Percentiles rank a stretch among this genome's conserved stretches.
phyloP scores from a whole-genome alignment of 202 grass and related monocot genomes.

The Saccharum hybrid region DNA sequence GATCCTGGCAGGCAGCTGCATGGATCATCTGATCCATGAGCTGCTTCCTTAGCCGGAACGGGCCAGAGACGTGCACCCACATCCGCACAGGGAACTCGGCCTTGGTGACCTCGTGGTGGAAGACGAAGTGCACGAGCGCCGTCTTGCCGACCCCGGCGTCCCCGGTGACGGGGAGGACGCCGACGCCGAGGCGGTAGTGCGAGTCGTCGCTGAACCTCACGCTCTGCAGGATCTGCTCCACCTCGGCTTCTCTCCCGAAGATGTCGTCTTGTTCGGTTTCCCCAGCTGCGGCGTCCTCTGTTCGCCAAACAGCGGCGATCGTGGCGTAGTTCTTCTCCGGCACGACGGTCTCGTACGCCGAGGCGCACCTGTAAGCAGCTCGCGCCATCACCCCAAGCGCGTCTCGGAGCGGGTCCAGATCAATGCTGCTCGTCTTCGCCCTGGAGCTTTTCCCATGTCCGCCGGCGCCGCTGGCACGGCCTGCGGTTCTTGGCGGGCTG shows the following conservation, averaged over 20 bases:
- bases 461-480: neutral
- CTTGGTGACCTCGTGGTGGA: slow-evolving; percentile 40
- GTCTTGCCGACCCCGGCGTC: slow-evolving; percentile 63
- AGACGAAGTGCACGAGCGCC: slow-evolving; percentile 51
- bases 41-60: neutral
- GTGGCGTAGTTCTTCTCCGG: slow-evolving; percentile 41
- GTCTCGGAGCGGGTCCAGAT: neutral
- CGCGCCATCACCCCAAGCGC: slow-evolving; percentile 41
- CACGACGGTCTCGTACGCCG: slow-evolving; percentile 39
- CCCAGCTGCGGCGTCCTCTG: neutral
- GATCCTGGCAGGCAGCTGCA: neutral
- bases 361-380: slow-evolving; percentile 51
- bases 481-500: slow-evolving; percentile 33
- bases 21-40: slow-evolving; percentile 41
- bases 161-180: slow-evolving; percentile 54
- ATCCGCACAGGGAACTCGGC: slow-evolving; percentile 41
- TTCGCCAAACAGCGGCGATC: neutral
- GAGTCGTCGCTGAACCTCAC: slow-evolving; percentile 41
- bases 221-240: slow-evolving; percentile 37
- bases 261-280: slow-evolving; percentile 10
- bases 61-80: slow-evolving; percentile 55
- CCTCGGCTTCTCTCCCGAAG: slow-evolving; percentile 48
- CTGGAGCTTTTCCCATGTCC: slow-evolving; percentile 18
- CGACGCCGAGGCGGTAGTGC: slow-evolving; percentile 41
- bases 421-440: neutral